Percentiles rank a stretch among this genome's conserved stretches.
Evolutionary conservation across 805 yeast species (phyloP).

Genomic region (Priceomyces fermenticarens): DNA sequence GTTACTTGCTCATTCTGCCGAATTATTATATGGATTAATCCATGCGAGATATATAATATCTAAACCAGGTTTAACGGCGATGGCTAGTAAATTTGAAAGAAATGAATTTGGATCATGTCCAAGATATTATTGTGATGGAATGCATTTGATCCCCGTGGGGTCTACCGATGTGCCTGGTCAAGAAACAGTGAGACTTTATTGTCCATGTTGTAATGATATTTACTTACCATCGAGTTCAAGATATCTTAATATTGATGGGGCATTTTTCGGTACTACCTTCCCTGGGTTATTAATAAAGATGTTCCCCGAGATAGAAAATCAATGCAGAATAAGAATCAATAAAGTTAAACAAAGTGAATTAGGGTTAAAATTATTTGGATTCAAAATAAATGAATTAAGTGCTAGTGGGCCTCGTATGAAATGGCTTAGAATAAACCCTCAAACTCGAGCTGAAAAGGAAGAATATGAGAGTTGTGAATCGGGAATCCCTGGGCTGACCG

Average conservation of each 20-base stretch:
- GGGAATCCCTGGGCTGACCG: constrained; percentile 39
- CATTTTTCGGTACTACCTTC: constrained; percentile 94
- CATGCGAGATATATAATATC: constrained; percentile 90
- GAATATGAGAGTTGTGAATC: constrained; percentile 68
- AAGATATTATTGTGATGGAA: constrained; percentile 82
- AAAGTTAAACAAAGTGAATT: constrained; percentile 50
- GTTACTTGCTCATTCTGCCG: constrained; percentile 84
- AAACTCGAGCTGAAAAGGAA: constrained; percentile 52
- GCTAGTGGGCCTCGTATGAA: constrained; percentile 90
- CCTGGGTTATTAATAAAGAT: constrained; percentile 89
- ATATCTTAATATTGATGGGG: constrained; percentile 89
- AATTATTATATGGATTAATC: constrained; percentile 85
- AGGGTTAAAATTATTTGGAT: constrained; percentile 83
- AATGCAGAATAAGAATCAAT: constrained; percentile 55
- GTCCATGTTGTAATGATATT: constrained; percentile 92
- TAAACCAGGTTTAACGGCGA: constrained; percentile 81
- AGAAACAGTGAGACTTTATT: constrained; percentile 87
- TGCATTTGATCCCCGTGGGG: constrained; percentile 89
- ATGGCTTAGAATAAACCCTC: constrained; percentile 85
- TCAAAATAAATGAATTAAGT: constrained; percentile 71
- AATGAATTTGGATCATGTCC: constrained; percentile 92
- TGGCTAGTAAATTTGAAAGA: constrained; percentile 91
- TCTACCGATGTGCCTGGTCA: constrained; percentile 86
- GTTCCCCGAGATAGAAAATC: constrained; percentile 86
- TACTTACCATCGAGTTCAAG: constrained; percentile 87